Percentiles rank a stretch among this genome's conserved stretches.
Conservation (phyloP, 108 stramenopile species). For the Aurantiochytrium sp. region DNA sequence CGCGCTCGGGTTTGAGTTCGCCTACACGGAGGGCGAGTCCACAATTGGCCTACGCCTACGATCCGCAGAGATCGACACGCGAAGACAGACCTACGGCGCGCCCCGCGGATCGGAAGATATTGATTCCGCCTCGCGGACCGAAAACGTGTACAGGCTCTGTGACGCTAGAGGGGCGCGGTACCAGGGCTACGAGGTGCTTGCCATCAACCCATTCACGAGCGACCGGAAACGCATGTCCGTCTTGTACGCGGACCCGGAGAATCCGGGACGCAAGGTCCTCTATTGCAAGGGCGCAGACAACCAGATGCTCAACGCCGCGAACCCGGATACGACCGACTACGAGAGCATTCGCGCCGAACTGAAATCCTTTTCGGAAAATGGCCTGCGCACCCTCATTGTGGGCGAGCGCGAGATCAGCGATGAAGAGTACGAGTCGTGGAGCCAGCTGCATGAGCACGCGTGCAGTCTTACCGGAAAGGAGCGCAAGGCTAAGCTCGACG, state of each 20-base stretch:
- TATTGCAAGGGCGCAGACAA: slow-evolving; percentile 38
- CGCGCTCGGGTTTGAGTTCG: slow-evolving; percentile 1
- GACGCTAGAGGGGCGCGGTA: background rate
- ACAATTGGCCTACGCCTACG: background rate
- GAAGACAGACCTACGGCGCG: no score
- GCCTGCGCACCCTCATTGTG: slow-evolving; percentile 86
- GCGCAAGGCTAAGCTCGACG: slow-evolving; percentile 55
- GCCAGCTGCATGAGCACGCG: slow-evolving; percentile 65
- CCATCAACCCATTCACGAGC: slow-evolving; percentile 21
- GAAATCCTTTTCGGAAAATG: slow-evolving; percentile 74
- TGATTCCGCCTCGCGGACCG: no score
- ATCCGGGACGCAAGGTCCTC: background rate
- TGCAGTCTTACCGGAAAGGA: background rate
- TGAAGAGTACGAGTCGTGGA: slow-evolving; percentile 69
- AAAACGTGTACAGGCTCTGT: background rate
- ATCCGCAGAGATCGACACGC: background rate
- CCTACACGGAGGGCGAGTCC: slow-evolving; percentile 5
- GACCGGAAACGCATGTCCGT: slow-evolving; percentile 61
- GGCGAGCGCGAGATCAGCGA: slow-evolving; percentile 75
- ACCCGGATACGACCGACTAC: background rate
- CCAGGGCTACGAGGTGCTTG: background rate
- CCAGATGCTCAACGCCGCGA: background rate
- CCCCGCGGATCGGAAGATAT: no score
- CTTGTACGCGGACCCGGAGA: background rate
- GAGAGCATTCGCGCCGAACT: slow-evolving; percentile 30